Evolutionary conservation across 164 flowering plant genomes (phyloP), one percentile per base, ranked within the genome.

Genomic region (Nymphaea colorata): DNA sequence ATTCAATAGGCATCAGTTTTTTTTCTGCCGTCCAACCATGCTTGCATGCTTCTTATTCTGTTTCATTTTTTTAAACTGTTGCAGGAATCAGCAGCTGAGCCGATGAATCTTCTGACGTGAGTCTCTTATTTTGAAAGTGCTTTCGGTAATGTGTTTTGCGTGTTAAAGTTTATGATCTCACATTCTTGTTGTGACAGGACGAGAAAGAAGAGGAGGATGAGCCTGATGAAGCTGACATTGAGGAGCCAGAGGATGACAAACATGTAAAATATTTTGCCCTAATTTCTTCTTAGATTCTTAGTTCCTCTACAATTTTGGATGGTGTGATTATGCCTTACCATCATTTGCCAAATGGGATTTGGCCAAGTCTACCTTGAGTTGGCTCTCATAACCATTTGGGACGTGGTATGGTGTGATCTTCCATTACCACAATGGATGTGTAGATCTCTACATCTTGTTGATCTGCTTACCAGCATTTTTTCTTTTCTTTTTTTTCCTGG

Each of bases 151-250:
- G 5, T 41, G 17, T 43, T 15, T 14, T 44, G 0, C 25, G 17
- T 17, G 16, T 3, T 64, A 14, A 2, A 18, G 10, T 45, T 43
- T 66, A 15, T 60, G 15, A 41, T 64, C 14, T 17, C 7, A 10
- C 36, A 66, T 62, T 61, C 11, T 60, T 43, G 18, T 53, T 59
- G 71, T 36, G 41, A 47, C 87, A 92, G 76, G 79, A 68, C 41
- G 79, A 76, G 12, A 66, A 76, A 60, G 87, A 81, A 0, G 96
- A 74, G 18, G 87, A 73, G 16, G 85, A 44, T 11, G 81, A 72
- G 41, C 79, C 67, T 8, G 85, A 78, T 45, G 57, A 4, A 15
- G 47, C 41, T 2, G 78, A 77, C 18, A 70, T 59, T 4, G 64
- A 61, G 25, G 66, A 64, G 44, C 11, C n/a, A 4, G 66, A 42